Percentiles rank a stretch among this genome's conserved stretches.
These are phyloP conservation scores for Setaria viridis DNA, from an alignment of 202 grass and related monocot species.

Conservation along the genomic window DNA sequence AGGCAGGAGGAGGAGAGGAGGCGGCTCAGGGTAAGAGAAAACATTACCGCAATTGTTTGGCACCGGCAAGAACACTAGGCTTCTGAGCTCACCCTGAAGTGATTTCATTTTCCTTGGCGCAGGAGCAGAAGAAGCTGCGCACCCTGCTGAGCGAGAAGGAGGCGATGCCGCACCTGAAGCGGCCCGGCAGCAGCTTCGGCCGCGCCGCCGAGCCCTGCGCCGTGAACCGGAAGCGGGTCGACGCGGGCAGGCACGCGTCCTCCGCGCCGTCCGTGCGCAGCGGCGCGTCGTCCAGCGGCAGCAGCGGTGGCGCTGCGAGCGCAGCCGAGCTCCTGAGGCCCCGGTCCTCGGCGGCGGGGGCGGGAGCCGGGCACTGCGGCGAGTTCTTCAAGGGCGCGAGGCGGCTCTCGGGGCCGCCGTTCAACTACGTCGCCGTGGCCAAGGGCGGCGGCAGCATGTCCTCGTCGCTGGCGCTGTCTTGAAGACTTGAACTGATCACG, in stretches of 20 bases:
- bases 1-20: conserved; percentile 62
- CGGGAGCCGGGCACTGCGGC: conserved; percentile 11
- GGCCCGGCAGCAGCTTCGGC: conserved; percentile 57
- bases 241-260: conserved; percentile 34
- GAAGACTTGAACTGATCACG: neutral
- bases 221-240: conserved; percentile 55
- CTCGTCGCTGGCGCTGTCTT: conserved; percentile 50
- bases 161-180: conserved; percentile 64
- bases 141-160: conserved; percentile 73
- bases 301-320: neutral
- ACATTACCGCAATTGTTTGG: neutral
- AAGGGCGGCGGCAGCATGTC: conserved; percentile 32
- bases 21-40: conserved; percentile 46
- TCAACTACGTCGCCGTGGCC: conserved; percentile 17
- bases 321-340: conserved; percentile 43
- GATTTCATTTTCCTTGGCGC: neutral
- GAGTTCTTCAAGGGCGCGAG: conserved; percentile 36
- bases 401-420: conserved; percentile 30
- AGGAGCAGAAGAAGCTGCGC: conserved; percentile 84
- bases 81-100: neutral
- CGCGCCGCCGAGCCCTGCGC: conserved; percentile 40
- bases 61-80: neutral
- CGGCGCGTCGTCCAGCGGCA: conserved; percentile 23
- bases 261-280: conserved; percentile 52
- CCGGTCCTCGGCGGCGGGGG: conserved; percentile 39